Percentiles rank a stretch among this genome's conserved stretches.
phyloP scores from a whole-genome alignment of 495 filamentous ascomycete genomes.

The Penicillium alfredii region DNA sequence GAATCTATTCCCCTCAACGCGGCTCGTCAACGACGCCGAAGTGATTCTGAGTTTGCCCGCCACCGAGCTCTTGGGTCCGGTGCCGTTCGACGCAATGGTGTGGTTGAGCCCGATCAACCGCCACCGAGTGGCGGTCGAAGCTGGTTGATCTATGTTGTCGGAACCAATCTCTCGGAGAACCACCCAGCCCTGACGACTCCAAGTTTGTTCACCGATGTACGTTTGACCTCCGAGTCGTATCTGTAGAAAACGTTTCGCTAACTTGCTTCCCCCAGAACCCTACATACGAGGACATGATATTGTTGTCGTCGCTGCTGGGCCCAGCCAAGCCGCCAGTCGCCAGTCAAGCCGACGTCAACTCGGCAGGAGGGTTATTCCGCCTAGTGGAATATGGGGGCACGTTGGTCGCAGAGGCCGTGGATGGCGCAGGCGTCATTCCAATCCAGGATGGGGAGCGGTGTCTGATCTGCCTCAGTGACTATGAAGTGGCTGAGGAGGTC shows the following conservation, averaged over 20 bases:
- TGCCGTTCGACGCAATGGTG: slow-evolving; percentile 57
- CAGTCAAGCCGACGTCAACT: slow-evolving; percentile 57
- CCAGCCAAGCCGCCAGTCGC: slow-evolving; percentile 73
- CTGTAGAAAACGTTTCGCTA: slow-evolving; percentile 3
- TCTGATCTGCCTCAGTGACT: slow-evolving; percentile 67
- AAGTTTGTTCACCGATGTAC: slow-evolving; percentile 69
- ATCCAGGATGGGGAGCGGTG: slow-evolving; percentile 58
- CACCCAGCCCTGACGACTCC: slow-evolving; percentile 72
- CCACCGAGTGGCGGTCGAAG: slow-evolving; percentile 50
- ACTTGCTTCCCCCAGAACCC: slow-evolving; percentile 47
- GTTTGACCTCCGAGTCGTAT: slow-evolving; percentile 5
- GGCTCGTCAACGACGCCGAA: slow-evolving; percentile 50
- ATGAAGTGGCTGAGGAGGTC: slow-evolving; percentile 58
- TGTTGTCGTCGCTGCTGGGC: slow-evolving; percentile 64
- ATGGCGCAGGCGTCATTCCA: slow-evolving; percentile 41
- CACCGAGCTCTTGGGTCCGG: slow-evolving; percentile 56
- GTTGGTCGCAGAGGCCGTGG: slow-evolving; percentile 45
- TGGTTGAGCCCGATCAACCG: slow-evolving; percentile 58
- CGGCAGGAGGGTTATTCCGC: slow-evolving; percentile 55
- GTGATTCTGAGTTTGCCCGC: slow-evolving; percentile 58
- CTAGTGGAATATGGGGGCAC: slow-evolving; percentile 42
- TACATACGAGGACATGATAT: slow-evolving; percentile 75
- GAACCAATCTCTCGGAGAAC: slow-evolving; percentile 68
- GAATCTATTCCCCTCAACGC: slow-evolving; percentile 21
- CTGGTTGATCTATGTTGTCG: slow-evolving; percentile 77